phyloP scores from a whole-genome alignment of 2,329 filamentous ascomycete genomes.

The Corynespora cassiicola region DNA sequence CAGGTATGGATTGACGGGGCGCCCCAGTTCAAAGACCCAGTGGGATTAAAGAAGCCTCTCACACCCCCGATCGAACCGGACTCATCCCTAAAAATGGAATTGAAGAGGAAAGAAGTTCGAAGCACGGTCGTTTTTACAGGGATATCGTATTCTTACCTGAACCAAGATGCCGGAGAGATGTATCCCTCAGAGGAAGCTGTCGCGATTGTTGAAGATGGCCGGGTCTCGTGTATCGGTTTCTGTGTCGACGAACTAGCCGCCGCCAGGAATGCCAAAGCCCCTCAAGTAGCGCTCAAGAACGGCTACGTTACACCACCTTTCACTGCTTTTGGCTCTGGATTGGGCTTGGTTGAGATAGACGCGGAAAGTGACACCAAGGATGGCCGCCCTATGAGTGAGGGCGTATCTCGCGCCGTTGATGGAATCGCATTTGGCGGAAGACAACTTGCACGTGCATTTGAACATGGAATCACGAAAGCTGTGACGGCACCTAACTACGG shows the following conservation, averaged over 20 bases:
- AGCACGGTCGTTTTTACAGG: conserved; percentile 63
- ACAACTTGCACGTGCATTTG: conserved; percentile 43
- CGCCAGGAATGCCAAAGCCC: conserved; percentile 37
- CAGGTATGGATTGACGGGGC: conserved; percentile 53
- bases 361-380: conserved; percentile 58
- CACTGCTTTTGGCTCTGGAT: conserved; percentile 64
- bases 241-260: conserved; percentile 56
- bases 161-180: too few species aligned
- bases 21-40: conserved; percentile 56
- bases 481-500: conserved; percentile 44
- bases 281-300: conserved; percentile 59
- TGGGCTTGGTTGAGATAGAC: conserved; percentile 70
- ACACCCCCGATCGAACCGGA: conserved; percentile 47
- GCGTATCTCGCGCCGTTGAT: conserved; percentile 64
- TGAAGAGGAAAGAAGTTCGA: conserved; percentile 39
- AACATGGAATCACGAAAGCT: conserved; percentile 46
- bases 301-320: conserved; percentile 68
- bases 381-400: conserved; percentile 56
- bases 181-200: conserved; percentile 46
- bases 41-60: conserved; percentile 26
- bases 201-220: conserved; percentile 60
- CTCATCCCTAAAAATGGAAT: conserved; percentile 44
- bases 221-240: conserved; percentile 62
- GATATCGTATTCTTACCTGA: conserved; percentile 53
- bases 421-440: conserved; percentile 50